Percentiles rank a stretch among this genome's conserved stretches.
Conservation (phyloP, 768 basidiomycete species). For the Psilocybe sp. region DNA sequence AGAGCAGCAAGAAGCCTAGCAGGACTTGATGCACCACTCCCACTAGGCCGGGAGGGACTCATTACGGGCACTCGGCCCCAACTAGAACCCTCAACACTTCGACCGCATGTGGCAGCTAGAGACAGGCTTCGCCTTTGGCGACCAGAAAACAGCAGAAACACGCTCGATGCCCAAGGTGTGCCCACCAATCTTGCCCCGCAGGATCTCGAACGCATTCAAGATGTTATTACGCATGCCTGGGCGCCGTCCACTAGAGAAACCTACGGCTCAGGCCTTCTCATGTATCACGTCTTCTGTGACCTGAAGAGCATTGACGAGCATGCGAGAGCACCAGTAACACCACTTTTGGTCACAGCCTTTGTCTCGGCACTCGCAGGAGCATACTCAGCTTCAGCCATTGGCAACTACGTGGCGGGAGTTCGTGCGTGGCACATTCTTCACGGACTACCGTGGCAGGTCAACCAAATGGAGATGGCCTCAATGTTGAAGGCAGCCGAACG, state of each 20-base stretch:
- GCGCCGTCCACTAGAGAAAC: constrained; percentile 25
- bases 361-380: constrained; percentile 27
- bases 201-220: constrained; percentile 16
- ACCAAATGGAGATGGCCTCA: constrained; percentile 21
- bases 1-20: too few species aligned
- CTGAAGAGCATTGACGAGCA: constrained; percentile 24
- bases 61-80: too few species aligned
- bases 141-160: too few species aligned
- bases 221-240: constrained; percentile 24
- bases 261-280: constrained; percentile 35
- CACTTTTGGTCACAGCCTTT: constrained; percentile 25
- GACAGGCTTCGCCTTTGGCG: too few species aligned
- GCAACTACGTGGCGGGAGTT: constrained; percentile 35
- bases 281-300: constrained; percentile 40
- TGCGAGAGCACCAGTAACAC: constrained; percentile 22
- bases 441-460: constrained; percentile 26
- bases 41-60: too few species aligned
- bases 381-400: constrained; percentile 27
- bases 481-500: constrained; percentile 27
- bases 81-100: too few species aligned
- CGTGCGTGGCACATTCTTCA: constrained; percentile 48
- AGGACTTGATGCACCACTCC: too few species aligned
- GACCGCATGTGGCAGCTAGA: too few species aligned
- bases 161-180: too few species aligned
- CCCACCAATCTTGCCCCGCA: too few species aligned